phyloP scores from a whole-genome alignment of 1,284 basidiomycete genomes.

The Somion occarium region DNA sequence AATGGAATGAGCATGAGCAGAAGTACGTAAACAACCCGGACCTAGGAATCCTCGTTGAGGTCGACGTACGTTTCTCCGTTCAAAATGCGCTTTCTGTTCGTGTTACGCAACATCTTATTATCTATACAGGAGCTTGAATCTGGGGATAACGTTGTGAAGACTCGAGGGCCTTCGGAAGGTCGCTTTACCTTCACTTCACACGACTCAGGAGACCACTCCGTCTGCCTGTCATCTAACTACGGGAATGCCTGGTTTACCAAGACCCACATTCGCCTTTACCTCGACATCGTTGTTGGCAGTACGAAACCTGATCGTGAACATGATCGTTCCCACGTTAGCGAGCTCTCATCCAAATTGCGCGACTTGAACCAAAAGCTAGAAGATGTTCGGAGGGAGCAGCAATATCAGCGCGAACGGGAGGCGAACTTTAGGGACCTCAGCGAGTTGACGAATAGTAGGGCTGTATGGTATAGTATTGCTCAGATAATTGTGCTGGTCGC shows the following conservation, averaged over 20 bases:
- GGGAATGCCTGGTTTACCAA: constrained; percentile 61
- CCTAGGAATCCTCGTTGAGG: constrained; percentile 87
- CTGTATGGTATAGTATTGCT: constrained; percentile 89
- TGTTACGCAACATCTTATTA: constrained; percentile 6
- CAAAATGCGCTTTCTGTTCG: not conserved
- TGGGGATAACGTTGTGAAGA: constrained; percentile 77
- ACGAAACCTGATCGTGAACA: constrained; percentile 80
- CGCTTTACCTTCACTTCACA: constrained; percentile 97
- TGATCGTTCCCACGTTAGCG: constrained; percentile 84
- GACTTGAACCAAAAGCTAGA: constrained; percentile 92
- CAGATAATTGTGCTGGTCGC: constrained; percentile 84
- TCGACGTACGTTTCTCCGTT: constrained; percentile 60
- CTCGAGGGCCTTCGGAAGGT: constrained; percentile 84
- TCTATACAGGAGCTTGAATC: constrained; percentile 68
- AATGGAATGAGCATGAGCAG: constrained; percentile 79
- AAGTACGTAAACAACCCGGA: constrained; percentile 71
- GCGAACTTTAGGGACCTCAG: constrained; percentile 87
- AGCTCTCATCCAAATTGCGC: constrained; percentile 81
- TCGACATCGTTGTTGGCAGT: constrained; percentile 90
- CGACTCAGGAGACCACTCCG: constrained; percentile 94
- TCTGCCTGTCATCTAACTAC: constrained; percentile 91
- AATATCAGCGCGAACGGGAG: constrained; percentile 96
- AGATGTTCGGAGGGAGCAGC: constrained; percentile 93
- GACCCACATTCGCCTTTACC: constrained; percentile 90
- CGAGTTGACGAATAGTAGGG: constrained; percentile 83